Percentiles rank a stretch among this genome's conserved stretches.
These are phyloP conservation scores for Limnanthes douglasii DNA, from an alignment of 345 rosid genomes.

Conservation along the genomic window DNA sequence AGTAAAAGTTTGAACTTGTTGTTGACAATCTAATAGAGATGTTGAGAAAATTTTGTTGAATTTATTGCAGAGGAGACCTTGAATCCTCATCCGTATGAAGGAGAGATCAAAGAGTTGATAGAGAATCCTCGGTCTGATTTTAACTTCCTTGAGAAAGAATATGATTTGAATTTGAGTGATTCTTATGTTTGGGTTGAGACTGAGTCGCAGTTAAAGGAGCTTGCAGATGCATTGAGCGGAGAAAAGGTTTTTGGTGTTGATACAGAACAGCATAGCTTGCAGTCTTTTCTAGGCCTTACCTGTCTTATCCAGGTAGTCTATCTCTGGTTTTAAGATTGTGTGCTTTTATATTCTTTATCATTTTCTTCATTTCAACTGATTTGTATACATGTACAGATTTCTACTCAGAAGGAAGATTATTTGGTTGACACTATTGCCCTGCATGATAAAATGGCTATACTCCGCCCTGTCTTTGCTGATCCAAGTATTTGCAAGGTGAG, in stretches of 20 bases:
- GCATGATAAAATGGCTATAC: constrained; percentile 63
- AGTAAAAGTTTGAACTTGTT: too few relatives aligned
- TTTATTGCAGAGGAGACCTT: constrained; percentile 27
- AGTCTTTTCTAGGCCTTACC: constrained; percentile 80
- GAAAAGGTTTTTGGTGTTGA: constrained; percentile 56
- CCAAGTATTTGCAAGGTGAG: constrained; percentile 70
- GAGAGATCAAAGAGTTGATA: constrained; percentile 36
- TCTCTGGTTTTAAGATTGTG: constrained; percentile 3
- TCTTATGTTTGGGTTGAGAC: constrained; percentile 59
- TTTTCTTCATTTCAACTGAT: background rate
- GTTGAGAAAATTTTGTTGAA: too few relatives aligned
- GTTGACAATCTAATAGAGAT: too few relatives aligned
- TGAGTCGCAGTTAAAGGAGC: constrained; percentile 41
- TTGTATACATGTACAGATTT: constrained; percentile 41
- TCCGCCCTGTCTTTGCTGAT: constrained; percentile 59
- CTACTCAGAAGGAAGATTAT: constrained; percentile 46
- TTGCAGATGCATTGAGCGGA: constrained; percentile 38
- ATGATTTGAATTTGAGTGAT: constrained; percentile 25
- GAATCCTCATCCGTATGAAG: constrained; percentile 46
- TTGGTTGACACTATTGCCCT: constrained; percentile 68
- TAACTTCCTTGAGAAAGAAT: constrained; percentile 11
- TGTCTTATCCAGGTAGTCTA: constrained; percentile 61
- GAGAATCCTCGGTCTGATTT: constrained; percentile 29
- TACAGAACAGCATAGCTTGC: constrained; percentile 83
- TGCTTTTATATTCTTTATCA: background rate